Conservation (phyloP, 1,284 basidiomycete genomes). For the Erythrobasidium hasegawianum region DNA sequence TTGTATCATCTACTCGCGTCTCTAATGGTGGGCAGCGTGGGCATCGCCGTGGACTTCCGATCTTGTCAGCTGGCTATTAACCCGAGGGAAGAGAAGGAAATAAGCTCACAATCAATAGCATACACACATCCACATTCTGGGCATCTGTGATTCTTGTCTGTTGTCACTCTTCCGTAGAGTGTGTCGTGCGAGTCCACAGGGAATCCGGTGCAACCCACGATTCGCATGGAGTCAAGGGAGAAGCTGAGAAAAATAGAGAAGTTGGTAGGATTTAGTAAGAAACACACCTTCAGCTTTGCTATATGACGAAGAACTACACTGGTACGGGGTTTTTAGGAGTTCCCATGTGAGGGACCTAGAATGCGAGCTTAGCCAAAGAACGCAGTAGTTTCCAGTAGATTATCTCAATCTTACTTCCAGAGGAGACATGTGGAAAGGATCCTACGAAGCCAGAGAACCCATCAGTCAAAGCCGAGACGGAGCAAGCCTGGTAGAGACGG, state of each 20-base stretch:
- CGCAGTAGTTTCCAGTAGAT: background rate
- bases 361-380: background rate
- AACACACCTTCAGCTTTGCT: too few relatives aligned
- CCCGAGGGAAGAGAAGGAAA: too few relatives aligned
- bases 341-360: slow-evolving; percentile 35
- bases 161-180: slow-evolving; percentile 19
- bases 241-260: background rate
- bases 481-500: background rate
- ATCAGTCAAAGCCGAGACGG: background rate
- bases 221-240: slow-evolving; percentile 31
- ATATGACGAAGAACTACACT: too few relatives aligned
- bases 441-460: background rate
- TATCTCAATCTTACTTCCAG: slow-evolving; percentile 17
- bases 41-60: slow-evolving; percentile 29
- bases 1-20: too few relatives aligned
- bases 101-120: slow-evolving; percentile 14
- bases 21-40: slow-evolving; percentile 32
- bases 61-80: background rate
- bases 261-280: too few relatives aligned
- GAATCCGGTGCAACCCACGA: slow-evolving; percentile 37
- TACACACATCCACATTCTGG: slow-evolving; percentile 21
- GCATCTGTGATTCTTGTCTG: slow-evolving; percentile 26
- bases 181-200: slow-evolving; percentile 37
- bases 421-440: slow-evolving; percentile 36
- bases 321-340: slow-evolving; percentile 36